Base-by-base conservation (phyloP, 2,329 filamentous ascomycete genomes). In the Penicillium expansum region DNA sequence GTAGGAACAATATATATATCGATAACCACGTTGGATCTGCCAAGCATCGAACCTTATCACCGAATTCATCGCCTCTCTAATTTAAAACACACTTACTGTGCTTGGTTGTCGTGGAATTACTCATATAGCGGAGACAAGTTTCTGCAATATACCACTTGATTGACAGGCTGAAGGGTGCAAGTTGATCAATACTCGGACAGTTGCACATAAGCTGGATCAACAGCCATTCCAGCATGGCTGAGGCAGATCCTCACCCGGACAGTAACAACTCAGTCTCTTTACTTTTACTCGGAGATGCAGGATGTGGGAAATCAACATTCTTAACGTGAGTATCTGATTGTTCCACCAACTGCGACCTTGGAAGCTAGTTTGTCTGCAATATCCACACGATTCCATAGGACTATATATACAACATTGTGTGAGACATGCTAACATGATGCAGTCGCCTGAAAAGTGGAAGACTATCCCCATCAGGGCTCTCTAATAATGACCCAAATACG, bases 301-400 rank as follows among this genome's bases (percentile, higher is more conserved):
- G 80, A 49, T 83, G 84, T 44, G 84, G 84, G 56, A 87, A 86
- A 71, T 83, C 84, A 49, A 84, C 82, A 10, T 86, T 87, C 60
- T 71, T 87, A 59, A 83, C 83, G 82, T 86, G 76, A 70, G 82
- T 80, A 35, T 5, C 22, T 11, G 18, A 10, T n/a, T 3, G 2
- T n/a, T 29, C 18, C 18, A 29, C 7, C 5, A 14, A 7, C 32
- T 4, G 13, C 5, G 18, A 4, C 32, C 4, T 3, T n/a, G 10
- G 13, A 18, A 11, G 5, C 22, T n/a, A 33, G n/a, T 4, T 13
- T 47, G 22, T 24, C 20, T 27, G n/a, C 48, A 32, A 20, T 27
- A n/a, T 14, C 22, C 29, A 13, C 7, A 38, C n/a, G 24, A 24
- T 24, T 5, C 5, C 24, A n/a, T 5, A 24, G 41, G 32, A 44